Base-by-base conservation (phyloP, 1,284 basidiomycete genomes). In the Apiotrichum siamense region DNA sequence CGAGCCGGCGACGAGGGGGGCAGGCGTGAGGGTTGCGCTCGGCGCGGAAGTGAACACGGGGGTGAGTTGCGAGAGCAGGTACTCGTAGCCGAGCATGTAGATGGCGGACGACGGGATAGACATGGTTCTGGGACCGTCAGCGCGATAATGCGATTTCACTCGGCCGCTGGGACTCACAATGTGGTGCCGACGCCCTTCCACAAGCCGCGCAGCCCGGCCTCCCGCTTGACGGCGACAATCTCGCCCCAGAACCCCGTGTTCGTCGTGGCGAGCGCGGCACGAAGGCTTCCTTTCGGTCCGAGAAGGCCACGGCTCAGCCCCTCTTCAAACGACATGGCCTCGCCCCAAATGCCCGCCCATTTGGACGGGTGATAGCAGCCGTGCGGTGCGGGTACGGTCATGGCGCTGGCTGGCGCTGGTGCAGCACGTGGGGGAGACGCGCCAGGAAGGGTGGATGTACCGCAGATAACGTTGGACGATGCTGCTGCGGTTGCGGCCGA, bases 41-140 rank as follows among this genome's bases (percentile, higher is more conserved):
- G 59, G 54, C 10, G 50, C 3, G 52, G 53, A 55, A 25, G 62
- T 63, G 52, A 70, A 67, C 27, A 58, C 47, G 7, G 68, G 70
- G 11, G 67, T 59, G 26, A 74, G 59, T 18, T 47, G 24, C 0
- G 55, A 80, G 13, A 91, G 78, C 20, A 97, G 82, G 68, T 87
- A 83, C 73, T 97, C 94, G 72, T 98, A 98, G 25, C 89, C 91
- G 44, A 97, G 79, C 85, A 98, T 98, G 75, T 98, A 98, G 32
- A 85, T 81, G 42, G 93, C 91, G 44, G 93, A 84, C 0, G 92
- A 86, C 0, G 94, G 94, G 9, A 98, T 88, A 21, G 88, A 86
- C 71, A 98, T 94, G 27, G 89, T 74, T 47, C 91, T 90, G 56
- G 44, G 21, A 43, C 6, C 10, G 26, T 29, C 15, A 50, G 26